Base-by-base conservation (phyloP, 2,329 filamentous ascomycete species). In the Cordyceps cateniannulata region DNA sequence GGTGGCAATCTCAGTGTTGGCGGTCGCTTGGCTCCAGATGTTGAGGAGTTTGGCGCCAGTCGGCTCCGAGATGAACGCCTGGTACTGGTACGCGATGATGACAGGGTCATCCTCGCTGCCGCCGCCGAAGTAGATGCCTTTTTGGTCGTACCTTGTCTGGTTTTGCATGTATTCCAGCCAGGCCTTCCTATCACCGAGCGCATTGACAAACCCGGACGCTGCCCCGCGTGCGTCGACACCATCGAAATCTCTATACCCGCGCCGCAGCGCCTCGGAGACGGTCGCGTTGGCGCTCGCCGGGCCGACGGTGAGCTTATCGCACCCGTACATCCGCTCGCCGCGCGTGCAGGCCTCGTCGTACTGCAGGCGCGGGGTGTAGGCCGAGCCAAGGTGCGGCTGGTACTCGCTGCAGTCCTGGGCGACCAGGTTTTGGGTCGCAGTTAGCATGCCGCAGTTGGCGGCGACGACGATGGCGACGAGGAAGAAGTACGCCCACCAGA, bases 391-490 rank as follows among this genome's bases (percentile, higher is more conserved):
- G 3, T n/a, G n/a, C 14, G 53, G 24, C 42, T 76, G 73, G 1
- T 71, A 71, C 2, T 78, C 77, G 48, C 75, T 73, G 68, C 85
- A 87, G 1, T 72, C 71, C 0, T 70, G 74, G 1, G 77, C 76
- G 7, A 72, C 66, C 65, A 85, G 87, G 44, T 77, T 75, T 29
- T 81, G 80, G 4, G 96, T 73, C 65, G 92, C 90, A 1, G 91
- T 76, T 3, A 86, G 89, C 1, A 90, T 86, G 14, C 93, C 74
- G 0, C 87, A 89, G 12, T 89, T 87, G 2, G 89, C 86, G 61
- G 89, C 79, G 59, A 96, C 81, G 0, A 91, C 90, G 12, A 96
- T 83, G 0, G 90, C 67, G n/a, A 93, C 76, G 1, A 89, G 90
- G 4, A 84, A 86, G 9, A 86, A 68, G 59, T 90, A 90, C 0